Base-by-base conservation (phyloP, 192 early-diverging fungal species). In the Coemansia nantahalensis region DNA sequence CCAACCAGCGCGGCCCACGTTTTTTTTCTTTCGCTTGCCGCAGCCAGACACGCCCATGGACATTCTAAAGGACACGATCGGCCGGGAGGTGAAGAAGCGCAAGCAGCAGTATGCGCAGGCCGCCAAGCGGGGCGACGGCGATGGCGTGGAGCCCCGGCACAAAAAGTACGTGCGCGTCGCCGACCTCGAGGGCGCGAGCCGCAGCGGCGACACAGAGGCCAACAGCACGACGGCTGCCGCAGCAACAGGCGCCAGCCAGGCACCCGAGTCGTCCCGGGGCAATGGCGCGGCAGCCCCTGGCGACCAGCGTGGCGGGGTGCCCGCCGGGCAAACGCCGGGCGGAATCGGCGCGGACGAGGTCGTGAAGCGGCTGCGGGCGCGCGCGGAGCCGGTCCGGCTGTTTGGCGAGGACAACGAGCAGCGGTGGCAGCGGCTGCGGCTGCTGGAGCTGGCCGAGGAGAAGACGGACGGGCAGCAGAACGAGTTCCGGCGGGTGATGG, bases 341-440 rank as follows among this genome's bases (percentile, higher is more conserved):
- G 23, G 19, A 37, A 84, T 94, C 39, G 63, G 84, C 18, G 62
- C 82, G 18, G 85, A 87, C 23, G 93, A 97, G 43, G 80, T 92
- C 0, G 56, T 90, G 24, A 81, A 84, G 31, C 86, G 94, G 31
- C 74, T 99, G 33, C 79, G 96, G 9, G 85, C 90, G 9, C 84
- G 84, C 40, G 87, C 86, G 39, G 83, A 96, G 54, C 96, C 96
- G 30, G 93, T 95, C 55, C 80, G 88, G 10, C 66, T 97, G 33
- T 99, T 99, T 65, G 96, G 86, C 36, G 96, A 99, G 62, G 84
- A 86, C 10, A 84, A 93, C 62, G 61, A 69, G 24, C 76, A 87
- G 56, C 87, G 96, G 17, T 83, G 86, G 34, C 68, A 75, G 40
- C 88, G 95, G 40, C 75, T 98, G 33, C 84, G 90, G 51, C 67